Percentiles rank a stretch among this genome's conserved stretches.
Evolutionary conservation across 345 rosid genomes (phyloP).

Genomic region (Aquilaria malaccensis): DNA sequence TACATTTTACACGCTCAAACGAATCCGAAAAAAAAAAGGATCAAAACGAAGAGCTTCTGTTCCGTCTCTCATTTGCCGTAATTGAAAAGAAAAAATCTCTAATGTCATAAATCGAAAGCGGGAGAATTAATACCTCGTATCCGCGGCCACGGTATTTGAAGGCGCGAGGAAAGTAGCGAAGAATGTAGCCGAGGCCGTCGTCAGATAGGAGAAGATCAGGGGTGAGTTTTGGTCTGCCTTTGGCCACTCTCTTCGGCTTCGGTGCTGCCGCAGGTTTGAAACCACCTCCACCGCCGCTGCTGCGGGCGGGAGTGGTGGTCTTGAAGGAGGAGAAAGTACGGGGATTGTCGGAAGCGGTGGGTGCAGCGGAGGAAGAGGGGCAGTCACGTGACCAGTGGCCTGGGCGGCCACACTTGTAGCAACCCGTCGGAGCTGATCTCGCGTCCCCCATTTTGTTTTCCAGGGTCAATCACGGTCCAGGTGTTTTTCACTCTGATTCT

Average conservation of each 20-base stretch:
- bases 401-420: constrained; percentile 96
- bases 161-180: constrained; percentile 77
- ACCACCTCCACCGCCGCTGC: neutral
- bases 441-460: constrained; percentile 31
- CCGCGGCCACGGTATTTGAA: constrained; percentile 78
- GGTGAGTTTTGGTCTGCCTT: constrained; percentile 72
- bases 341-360: constrained; percentile 20
- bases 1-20: neutral
- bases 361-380: constrained; percentile 28
- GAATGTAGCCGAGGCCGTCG: constrained; percentile 79
- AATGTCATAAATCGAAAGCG: no score
- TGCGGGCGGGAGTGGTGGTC: constrained; percentile 10
- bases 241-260: constrained; percentile 47
- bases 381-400: constrained; percentile 99
- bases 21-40: neutral
- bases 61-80: no score
- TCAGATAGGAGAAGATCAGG: constrained; percentile 72
- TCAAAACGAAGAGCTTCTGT: no score
- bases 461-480: neutral
- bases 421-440: constrained; percentile 66
- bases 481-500: no score
- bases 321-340: constrained; percentile 15
- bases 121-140: constrained; percentile 51
- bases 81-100: no score
- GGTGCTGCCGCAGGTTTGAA: constrained; percentile 6